Base-by-base conservation (phyloP, 2,329 filamentous ascomycete species). In the Ophiostoma australiae region DNA sequence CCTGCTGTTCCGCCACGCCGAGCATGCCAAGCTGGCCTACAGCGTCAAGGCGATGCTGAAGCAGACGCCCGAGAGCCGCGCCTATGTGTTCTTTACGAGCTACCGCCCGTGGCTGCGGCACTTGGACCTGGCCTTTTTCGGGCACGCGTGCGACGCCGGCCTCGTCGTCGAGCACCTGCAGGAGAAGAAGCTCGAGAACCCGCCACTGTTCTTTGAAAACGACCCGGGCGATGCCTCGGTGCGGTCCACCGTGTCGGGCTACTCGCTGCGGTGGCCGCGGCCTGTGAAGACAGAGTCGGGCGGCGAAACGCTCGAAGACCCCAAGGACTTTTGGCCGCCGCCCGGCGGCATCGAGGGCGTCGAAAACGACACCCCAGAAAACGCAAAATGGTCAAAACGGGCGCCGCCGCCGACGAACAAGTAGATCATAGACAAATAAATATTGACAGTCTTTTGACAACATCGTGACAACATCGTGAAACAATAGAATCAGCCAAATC, bases 11-110 rank as follows among this genome's bases (percentile, higher is more conserved):
- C 92, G 95, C 72, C 93, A 97, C 78, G 91, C 89, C 4, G 93
- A 97, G 81, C 94, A 97, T 77, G 83, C 81, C 1, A 93, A 92
- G 76, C 84, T 97, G 72, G 83, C 96, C 74, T 84, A 86, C 74
- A 93, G 90, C 4, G 86, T 97, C 72, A 82, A 86, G 76, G 78
- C 85, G 77, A 91, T 90, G 20, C 80, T 97, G 76, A 86, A 84
- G 75, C 83, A 81, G 73, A 79, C 81, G 3, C 76, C 78, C 3
- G 82, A 82, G 1, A 87, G 90, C 68, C 85, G 84, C 70, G 93
- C 93, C 1, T 86, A 94, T 76, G 93, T 97, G 8, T 96, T 97
- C 79, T 98, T 97, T 82, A 97, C 94, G 0, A 94, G 92, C 27
- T 97, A 98, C 80, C 85, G 95, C 73, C 94, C 94, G 1, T 97